These are phyloP conservation scores for Ampelomyces quisqualis DNA, from an alignment of 2,329 filamentous ascomycete genomes.

Conservation along the genomic window DNA sequence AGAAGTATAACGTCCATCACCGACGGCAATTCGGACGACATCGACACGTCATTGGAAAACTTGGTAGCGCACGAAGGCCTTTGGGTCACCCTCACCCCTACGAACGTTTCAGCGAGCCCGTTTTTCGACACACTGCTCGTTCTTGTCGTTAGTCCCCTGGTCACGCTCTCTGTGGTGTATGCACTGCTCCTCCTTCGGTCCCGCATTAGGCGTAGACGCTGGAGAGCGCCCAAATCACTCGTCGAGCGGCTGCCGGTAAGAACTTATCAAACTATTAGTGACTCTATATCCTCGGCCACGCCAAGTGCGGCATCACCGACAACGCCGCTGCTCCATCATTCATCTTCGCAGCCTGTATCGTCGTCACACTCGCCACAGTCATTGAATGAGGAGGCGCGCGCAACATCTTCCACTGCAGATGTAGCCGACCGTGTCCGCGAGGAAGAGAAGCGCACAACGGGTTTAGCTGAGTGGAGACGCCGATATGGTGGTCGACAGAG, in stretches of 20 bases:
- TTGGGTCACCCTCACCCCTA: slow-evolving; percentile 95
- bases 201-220: slow-evolving; percentile 82
- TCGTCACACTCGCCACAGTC: slow-evolving; percentile 62
- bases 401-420: slow-evolving; percentile 34
- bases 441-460: slow-evolving; percentile 56
- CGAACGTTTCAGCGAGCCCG: slow-evolving; percentile 80
- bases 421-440: slow-evolving; percentile 40
- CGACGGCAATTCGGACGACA: slow-evolving; percentile 19
- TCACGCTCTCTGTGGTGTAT: slow-evolving; percentile 92
- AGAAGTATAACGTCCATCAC: slow-evolving; percentile 23
- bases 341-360: slow-evolving; percentile 23
- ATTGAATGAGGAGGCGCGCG: slow-evolving; percentile 60
- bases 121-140: slow-evolving; percentile 97
- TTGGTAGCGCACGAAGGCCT: slow-evolving; percentile 68
- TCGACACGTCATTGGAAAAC: slow-evolving; percentile 20
- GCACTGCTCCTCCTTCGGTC: slow-evolving; percentile 82
- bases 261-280: slow-evolving; percentile 84
- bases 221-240: slow-evolving; percentile 96
- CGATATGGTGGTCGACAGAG: slow-evolving; percentile 67
- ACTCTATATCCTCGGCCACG: slow-evolving; percentile 60
- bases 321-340: slow-evolving; percentile 71
- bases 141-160: slow-evolving; percentile 88
- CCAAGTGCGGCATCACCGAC: slow-evolving; percentile 68
- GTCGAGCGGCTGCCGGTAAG: slow-evolving; percentile 93
- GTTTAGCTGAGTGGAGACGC: slow-evolving; percentile 55